Conservation (phyloP, 805 yeast species). For the Pichia rugopelliculosa region DNA sequence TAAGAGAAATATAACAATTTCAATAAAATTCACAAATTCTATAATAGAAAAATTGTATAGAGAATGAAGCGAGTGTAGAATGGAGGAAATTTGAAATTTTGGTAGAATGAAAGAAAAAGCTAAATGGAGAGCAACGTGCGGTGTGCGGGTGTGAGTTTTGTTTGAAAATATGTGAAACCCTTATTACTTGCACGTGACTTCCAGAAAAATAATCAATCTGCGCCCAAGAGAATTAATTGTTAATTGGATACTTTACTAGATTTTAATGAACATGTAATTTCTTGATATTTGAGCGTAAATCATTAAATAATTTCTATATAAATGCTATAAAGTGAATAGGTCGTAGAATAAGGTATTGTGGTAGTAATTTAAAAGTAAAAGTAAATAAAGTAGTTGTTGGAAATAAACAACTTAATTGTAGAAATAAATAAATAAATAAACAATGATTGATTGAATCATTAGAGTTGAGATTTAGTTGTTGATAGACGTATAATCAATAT, state of each 20-base stretch:
- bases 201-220: too few relatives aligned
- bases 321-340: neutral
- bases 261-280: too few relatives aligned
- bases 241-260: too few relatives aligned
- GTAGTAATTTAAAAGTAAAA: neutral
- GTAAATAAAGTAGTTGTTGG: too few relatives aligned
- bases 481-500: too few relatives aligned
- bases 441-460: neutral
- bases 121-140: neutral
- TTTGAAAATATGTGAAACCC: neutral
- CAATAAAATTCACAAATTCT: neutral
- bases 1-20: neutral
- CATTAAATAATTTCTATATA: neutral
- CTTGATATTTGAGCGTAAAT: neutral
- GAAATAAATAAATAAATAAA: neutral
- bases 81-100: too few relatives aligned
- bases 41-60: neutral
- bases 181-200: neutral
- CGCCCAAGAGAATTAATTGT: too few relatives aligned
- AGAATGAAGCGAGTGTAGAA: neutral
- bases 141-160: neutral
- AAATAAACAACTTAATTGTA: too few relatives aligned
- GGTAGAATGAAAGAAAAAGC: too few relatives aligned
- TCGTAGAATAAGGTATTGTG: neutral
- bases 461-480: neutral